Base-by-base conservation (phyloP, 768 basidiomycete genomes). In the Suillus ampliporus region DNA sequence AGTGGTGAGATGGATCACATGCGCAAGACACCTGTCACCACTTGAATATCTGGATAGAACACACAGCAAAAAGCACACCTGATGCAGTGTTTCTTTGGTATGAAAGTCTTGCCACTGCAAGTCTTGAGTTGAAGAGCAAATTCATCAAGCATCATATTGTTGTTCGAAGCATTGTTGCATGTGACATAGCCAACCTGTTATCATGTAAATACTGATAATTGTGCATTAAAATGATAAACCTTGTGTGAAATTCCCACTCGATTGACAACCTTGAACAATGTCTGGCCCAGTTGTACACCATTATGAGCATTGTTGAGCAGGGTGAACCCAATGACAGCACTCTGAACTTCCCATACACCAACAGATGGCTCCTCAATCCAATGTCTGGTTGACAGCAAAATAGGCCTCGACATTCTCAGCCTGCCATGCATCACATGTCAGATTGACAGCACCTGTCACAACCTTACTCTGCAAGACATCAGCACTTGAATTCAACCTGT, bases 351-450 rank as follows among this genome's bases (percentile, higher is more conserved):
- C n/a, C n/a, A n/a, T n/a, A n/a, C n/a, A n/a, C n/a, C n/a, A n/a
- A n/a, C n/a, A n/a, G n/a, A n/a, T n/a, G n/a, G n/a, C n/a, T n/a
- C n/a, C n/a, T n/a, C n/a, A n/a, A n/a, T n/a, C n/a, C n/a, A n/a
- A n/a, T n/a, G n/a, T n/a, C n/a, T n/a, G n/a, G n/a, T n/a, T n/a
- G n/a, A n/a, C n/a, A n/a, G n/a, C n/a, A n/a, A n/a, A n/a, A n/a
- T n/a, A n/a, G n/a, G n/a, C n/a, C n/a, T n/a, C 76, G 77, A 6
- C 68, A 61, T 7, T 47, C 65, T 0, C 71, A 60, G 56, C 80
- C 46, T 78, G 58, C 26, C 79, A 80, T 13, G 72, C 78, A 66
- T 81, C 76, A 58, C 74, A 75, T 2, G 79, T 81, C 14, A 77
- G 46, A 35, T 64, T 74, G 21, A 78, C 68, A 11, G 57, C 23